Percentiles rank a stretch among this genome's conserved stretches.
Evolutionary conservation across 768 basidiomycete species (phyloP).

Genomic region (Mycena belliarum): DNA sequence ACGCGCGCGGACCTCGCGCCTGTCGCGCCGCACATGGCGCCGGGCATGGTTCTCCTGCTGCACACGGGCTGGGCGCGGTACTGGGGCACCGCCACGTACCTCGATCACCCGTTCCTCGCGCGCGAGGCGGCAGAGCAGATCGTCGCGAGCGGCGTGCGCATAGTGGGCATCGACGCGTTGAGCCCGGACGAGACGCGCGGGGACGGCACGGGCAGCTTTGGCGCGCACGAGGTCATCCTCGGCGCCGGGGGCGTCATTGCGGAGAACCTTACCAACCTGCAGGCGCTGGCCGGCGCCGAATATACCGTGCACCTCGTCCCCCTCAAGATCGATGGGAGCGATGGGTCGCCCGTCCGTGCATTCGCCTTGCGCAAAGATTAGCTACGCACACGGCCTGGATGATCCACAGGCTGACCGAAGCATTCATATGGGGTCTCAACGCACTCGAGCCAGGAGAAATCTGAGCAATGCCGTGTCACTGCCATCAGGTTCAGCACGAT

Average conservation of each 20-base stretch:
- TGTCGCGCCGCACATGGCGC: conserved; percentile 37
- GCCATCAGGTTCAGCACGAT: too few species aligned
- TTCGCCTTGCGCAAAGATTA: conserved; percentile 43
- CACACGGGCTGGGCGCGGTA: conserved; percentile 68
- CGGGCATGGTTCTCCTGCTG: conserved; percentile 52
- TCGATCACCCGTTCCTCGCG: conserved; percentile 65
- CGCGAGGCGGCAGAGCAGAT: conserved; percentile 53
- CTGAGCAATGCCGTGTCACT: too few species aligned
- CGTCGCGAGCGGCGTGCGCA: conserved; percentile 49
- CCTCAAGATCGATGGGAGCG: conserved; percentile 55
- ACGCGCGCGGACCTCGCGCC: conserved; percentile 51
- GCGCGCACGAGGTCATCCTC: conserved; percentile 61
- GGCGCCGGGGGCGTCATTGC: conserved; percentile 64
- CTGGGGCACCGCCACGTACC: conserved; percentile 53
- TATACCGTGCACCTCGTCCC: conserved; percentile 59
- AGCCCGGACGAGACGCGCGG: conserved; percentile 65
- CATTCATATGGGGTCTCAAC: too few species aligned
- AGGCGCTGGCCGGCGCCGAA: conserved; percentile 35
- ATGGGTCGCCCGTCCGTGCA: conserved; percentile 74
- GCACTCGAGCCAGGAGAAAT: too few species aligned
- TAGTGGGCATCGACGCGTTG: conserved; percentile 65
- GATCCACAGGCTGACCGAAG: too few species aligned
- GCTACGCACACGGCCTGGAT: background rate
- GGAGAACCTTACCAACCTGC: conserved; percentile 67
- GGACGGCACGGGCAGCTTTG: conserved; percentile 39